phyloP scores from a whole-genome alignment of 1,284 basidiomycete genomes.

The Cerioporus squamosus region DNA sequence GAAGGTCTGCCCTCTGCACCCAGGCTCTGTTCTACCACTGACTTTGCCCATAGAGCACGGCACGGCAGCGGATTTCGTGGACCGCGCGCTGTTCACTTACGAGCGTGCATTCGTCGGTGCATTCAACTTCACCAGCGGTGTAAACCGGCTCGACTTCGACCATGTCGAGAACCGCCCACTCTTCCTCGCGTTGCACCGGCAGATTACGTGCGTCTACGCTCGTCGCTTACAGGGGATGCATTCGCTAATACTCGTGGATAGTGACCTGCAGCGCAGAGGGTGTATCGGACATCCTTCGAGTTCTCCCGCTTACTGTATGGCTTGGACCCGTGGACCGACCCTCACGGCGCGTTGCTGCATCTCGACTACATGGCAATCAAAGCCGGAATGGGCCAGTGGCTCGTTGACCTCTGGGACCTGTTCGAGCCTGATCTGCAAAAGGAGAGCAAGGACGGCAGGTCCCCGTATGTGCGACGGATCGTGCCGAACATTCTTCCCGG shows the following conservation, averaged over 20 bases:
- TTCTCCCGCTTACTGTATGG: conserved; percentile 83
- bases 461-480: conserved; percentile 36
- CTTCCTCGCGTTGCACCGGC: conserved; percentile 80
- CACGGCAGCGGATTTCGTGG: conserved; percentile 83
- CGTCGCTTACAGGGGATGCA: background rate
- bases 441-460: conserved; percentile 51
- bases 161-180: conserved; percentile 85
- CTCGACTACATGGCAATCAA: conserved; percentile 86
- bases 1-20: conserved; percentile 60
- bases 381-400: conserved; percentile 79
- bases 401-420: conserved; percentile 68
- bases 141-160: conserved; percentile 86
- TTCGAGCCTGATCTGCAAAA: conserved; percentile 39
- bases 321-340: conserved; percentile 84
- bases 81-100: conserved; percentile 87
- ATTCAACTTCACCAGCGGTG: conserved; percentile 82
- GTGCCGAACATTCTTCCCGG: conserved; percentile 61
- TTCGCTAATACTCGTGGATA: conserved; percentile 31
- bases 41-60: conserved; percentile 65
- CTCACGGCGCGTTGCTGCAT: conserved; percentile 84
- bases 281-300: conserved; percentile 89
- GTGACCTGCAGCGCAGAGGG: conserved; percentile 86
- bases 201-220: conserved; percentile 63
- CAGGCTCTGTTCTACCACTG: background rate
- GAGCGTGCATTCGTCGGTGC: conserved; percentile 85